Percentiles rank a stretch among this genome's conserved stretches.
Evolutionary conservation across 2,329 filamentous ascomycete species (phyloP).

Genomic region (Fusarium verrucosum): DNA sequence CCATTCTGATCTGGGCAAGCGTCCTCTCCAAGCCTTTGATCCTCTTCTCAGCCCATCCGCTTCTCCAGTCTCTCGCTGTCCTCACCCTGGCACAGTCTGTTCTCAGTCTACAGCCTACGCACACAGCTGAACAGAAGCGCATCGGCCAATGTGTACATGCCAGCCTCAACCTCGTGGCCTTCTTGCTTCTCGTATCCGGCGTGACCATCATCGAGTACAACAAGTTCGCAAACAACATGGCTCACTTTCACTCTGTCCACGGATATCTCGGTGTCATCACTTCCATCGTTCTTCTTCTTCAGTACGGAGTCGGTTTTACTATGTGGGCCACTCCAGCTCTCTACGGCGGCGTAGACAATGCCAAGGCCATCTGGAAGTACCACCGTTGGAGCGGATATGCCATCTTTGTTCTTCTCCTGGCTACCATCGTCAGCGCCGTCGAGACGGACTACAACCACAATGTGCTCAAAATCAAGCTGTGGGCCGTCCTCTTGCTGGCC

Average conservation of each 20-base stretch:
- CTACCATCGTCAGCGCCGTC: slow-evolving; percentile 78
- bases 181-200: slow-evolving; percentile 70
- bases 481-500: slow-evolving; percentile 74
- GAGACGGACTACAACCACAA: slow-evolving; percentile 77
- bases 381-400: slow-evolving; percentile 83
- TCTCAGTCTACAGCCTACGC: slow-evolving; percentile 87
- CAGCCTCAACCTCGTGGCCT: slow-evolving; percentile 71
- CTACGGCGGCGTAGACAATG: slow-evolving; percentile 81
- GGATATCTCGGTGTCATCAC: slow-evolving; percentile 83
- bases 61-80: slow-evolving; percentile 73
- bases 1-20: slow-evolving; percentile 78
- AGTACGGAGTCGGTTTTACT: slow-evolving; percentile 82
- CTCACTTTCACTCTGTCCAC: slow-evolving; percentile 82
- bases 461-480: slow-evolving; percentile 76
- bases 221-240: slow-evolving; percentile 75
- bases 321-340: slow-evolving; percentile 79
- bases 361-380: slow-evolving; percentile 89
- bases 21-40: slow-evolving; percentile 76
- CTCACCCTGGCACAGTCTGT: slow-evolving; percentile 81
- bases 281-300: slow-evolving; percentile 73
- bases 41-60: slow-evolving; percentile 89
- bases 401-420: slow-evolving; percentile 74
- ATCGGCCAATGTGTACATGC: slow-evolving; percentile 71
- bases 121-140: slow-evolving; percentile 77
- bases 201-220: slow-evolving; percentile 82